Conservation (phyloP, 2,329 filamentous ascomycete genomes). For the Westerdykella sp. region DNA sequence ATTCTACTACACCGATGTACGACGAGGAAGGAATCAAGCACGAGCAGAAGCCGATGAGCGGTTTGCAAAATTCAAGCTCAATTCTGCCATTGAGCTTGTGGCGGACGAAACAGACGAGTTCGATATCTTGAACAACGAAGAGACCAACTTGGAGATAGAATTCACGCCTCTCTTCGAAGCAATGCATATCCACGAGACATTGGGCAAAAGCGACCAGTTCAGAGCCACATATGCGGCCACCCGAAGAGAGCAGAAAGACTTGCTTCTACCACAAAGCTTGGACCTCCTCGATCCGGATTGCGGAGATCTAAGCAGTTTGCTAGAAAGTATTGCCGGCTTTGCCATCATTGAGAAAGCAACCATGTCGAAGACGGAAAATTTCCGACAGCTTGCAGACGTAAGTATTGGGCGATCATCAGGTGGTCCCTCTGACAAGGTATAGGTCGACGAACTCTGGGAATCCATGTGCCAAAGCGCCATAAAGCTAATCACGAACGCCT, state of each 20-base stretch:
- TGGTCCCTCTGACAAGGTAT: conserved; percentile 2
- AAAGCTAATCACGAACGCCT: conserved; percentile 68
- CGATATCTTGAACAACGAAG: conserved; percentile 87
- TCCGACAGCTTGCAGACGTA: conserved; percentile 76
- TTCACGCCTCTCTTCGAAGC: conserved; percentile 94
- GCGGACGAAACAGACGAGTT: conserved; percentile 95
- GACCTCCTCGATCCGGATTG: conserved; percentile 77
- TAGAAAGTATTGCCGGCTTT: conserved; percentile 93
- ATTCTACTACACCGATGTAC: conserved; percentile 90
- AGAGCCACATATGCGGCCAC: conserved; percentile 87
- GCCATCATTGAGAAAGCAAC: conserved; percentile 94
- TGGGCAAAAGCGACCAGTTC: conserved; percentile 89
- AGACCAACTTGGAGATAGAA: conserved; percentile 74
- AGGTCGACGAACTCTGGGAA: conserved; percentile 98
- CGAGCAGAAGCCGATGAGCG: conserved; percentile 70
- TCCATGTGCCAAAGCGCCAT: conserved; percentile 92
- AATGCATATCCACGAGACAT: conserved; percentile 89
- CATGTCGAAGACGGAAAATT: conserved; percentile 75
- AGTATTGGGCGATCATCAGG: conserved; percentile 19
- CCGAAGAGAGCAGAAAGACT: conserved; percentile 81
- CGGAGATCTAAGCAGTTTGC: conserved; percentile 74
- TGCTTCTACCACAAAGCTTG: conserved; percentile 71
- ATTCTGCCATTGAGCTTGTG: conserved; percentile 91
- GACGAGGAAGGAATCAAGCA: conserved; percentile 75
- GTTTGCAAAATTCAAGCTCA: conserved; percentile 78